Evolutionary conservation across 768 basidiomycete species (phyloP).

Genomic region (Termitomyces sp.): DNA sequence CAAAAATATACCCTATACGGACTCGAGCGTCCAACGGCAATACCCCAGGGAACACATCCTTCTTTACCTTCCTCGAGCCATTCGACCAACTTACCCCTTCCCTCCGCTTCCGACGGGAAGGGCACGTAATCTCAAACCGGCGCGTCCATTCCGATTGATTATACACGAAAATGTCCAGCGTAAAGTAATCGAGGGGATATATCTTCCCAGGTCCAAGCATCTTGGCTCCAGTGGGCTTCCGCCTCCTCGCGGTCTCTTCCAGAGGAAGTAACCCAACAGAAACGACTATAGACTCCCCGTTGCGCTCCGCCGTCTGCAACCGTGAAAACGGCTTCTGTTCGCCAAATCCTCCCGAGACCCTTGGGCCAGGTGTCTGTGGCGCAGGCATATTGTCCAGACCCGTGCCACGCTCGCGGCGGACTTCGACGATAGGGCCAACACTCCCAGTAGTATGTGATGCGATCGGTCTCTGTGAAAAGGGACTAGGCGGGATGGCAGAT

Average conservation of each 20-base stretch:
- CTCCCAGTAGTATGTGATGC: conserved; percentile 45
- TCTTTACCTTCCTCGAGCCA: conserved; percentile 29
- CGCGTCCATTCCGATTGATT: conserved; percentile 77
- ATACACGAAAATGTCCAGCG: conserved; percentile 84
- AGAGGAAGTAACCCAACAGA: conserved; percentile 55
- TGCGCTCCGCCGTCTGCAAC: conserved; percentile 28
- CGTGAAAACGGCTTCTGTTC: conserved; percentile 31
- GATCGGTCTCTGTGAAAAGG: conserved; percentile 55
- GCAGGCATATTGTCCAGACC: conserved; percentile 29
- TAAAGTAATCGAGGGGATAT: conserved; percentile 72
- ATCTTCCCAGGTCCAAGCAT: conserved; percentile 44
- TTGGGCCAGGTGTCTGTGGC: conserved; percentile 57
- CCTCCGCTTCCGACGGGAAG: conserved; percentile 47
- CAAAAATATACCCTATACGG: conserved; percentile 66
- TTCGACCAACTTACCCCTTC: conserved; percentile 24
- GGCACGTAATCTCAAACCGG: conserved; percentile 73
- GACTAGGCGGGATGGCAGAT: conserved; percentile 45
- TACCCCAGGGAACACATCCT: conserved; percentile 56
- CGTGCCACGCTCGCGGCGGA: conserved; percentile 54
- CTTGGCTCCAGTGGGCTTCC: conserved; percentile 16
- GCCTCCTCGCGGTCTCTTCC: conserved; percentile 17
- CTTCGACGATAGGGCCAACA: conserved; percentile 61
- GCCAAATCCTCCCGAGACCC: conserved; percentile 42
- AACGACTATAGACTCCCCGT: conserved; percentile 63
- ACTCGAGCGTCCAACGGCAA: conserved; percentile 76